Conservation (phyloP, 208 protist genomes). For the Trypanosoma cruzi region DNA sequence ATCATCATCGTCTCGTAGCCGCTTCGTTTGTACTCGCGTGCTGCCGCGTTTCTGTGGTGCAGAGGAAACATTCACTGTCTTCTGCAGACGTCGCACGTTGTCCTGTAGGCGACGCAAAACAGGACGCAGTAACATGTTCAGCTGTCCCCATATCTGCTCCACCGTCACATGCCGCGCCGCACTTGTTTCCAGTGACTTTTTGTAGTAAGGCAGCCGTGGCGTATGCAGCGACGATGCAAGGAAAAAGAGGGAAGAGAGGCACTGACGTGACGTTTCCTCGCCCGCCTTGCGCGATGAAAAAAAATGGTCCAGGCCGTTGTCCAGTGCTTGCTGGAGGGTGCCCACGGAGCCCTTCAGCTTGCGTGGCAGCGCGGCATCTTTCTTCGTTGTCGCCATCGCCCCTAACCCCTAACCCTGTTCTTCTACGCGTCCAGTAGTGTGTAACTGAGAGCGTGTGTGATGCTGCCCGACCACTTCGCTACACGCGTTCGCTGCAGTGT, state of each 20-base stretch:
- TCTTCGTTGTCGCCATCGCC: background rate
- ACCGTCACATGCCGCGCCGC: constrained; percentile 63
- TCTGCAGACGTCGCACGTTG: constrained; percentile 54
- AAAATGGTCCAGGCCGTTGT: constrained; percentile 42
- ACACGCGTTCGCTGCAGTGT: background rate
- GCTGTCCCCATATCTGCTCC: constrained; percentile 90
- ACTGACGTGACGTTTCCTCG: constrained; percentile 45
- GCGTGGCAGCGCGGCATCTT: constrained; percentile 33
- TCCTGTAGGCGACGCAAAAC: constrained; percentile 79
- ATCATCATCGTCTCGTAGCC: constrained; percentile 9
- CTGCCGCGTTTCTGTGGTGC: constrained; percentile 10
- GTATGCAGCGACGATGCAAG: constrained; percentile 82
- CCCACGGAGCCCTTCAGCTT: constrained; percentile 21
- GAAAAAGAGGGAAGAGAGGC: constrained; percentile 70
- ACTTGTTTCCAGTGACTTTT: constrained; percentile 61
- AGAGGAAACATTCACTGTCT: constrained; percentile 31
- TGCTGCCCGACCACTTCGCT: background rate
- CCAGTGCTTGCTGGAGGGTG: constrained; percentile 20
- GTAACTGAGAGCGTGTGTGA: background rate
- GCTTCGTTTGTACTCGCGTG: background rate
- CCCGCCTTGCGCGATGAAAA: constrained; percentile 44
- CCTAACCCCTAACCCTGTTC: no score
- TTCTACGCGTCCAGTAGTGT: background rate
- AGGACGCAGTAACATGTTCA: constrained; percentile 77
- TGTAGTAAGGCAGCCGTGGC: constrained; percentile 57